A percentile compares a stretch with the other conserved stretches of the same genome.
Evolutionary conservation across 2,329 filamentous ascomycete species (phyloP).

Genomic region (Berkeleyomyces basicola): DNA sequence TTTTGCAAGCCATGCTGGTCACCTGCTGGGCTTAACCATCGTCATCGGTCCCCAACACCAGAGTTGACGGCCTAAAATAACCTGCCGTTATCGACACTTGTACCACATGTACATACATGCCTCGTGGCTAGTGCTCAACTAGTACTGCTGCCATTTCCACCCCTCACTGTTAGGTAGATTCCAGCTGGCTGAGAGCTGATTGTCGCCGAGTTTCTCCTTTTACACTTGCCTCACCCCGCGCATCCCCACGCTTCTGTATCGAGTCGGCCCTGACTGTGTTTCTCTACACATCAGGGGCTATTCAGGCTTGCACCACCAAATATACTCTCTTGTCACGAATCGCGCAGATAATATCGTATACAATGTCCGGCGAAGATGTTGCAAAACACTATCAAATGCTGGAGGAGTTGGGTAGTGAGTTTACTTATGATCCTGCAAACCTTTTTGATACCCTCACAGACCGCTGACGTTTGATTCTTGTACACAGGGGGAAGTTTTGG

Average conservation of each 20-base stretch:
- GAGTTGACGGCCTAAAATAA: neutral
- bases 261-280: too few relatives aligned
- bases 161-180: neutral
- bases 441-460: conserved; percentile 9
- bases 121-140: neutral
- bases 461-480: neutral
- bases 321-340: neutral
- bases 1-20: neutral
- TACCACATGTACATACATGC: neutral
- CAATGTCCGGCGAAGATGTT: conserved; percentile 48
- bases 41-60: neutral
- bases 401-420: conserved; percentile 87
- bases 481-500: conserved; percentile 77
- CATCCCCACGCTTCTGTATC: neutral
- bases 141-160: neutral
- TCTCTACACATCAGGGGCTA: too few relatives aligned
- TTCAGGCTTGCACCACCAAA: too few relatives aligned
- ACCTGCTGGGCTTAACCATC: neutral
- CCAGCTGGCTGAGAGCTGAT: neutral
- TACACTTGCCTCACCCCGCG: neutral
- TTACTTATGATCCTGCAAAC: neutral
- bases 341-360: conserved; percentile 11
- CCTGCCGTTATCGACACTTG: neutral
- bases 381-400: conserved; percentile 84
- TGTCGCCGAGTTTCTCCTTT: neutral